Evolutionary conservation across 2,329 filamentous ascomycete species (phyloP), one percentile per base, ranked within the genome.

Genomic region (Scytalidium sp.): DNA sequence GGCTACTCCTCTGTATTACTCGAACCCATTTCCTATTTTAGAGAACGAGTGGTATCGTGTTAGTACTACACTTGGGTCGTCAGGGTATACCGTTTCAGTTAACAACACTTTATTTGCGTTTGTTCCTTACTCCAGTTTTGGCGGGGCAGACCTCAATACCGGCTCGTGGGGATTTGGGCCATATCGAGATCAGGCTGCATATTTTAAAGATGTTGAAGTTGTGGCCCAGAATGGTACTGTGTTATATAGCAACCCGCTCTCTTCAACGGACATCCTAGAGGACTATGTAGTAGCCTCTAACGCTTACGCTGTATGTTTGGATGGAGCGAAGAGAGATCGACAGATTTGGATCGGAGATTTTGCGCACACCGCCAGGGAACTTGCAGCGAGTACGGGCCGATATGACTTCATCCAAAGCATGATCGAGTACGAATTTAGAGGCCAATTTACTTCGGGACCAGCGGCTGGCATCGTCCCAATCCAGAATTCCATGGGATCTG

Each of bases 331-430:
- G 51, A 60, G 71, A 5, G 71, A 75, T 50, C 61, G 70, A 0
- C 58, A 71, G 1, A 61, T 72, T 4, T 74, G 71, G 70, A 61
- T 66, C 3, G 70, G 71, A 4, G 70, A 74, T 50, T 72, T 72
- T 47, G 67, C 67, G 39, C 70, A 74, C 53, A 73, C 72, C 0
- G 57, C 64, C 1, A 61, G 65, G 10, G 64, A 73, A 17, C 57
- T 73, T 10, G 61, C 58, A 0, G 59, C 61, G 1, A 68, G 64
- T 7, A 74, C 70, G 1, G 57, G 60, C 10, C 62, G 66, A 3
- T 61, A 52, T n/a, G 69, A 72, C 20, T 59, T 67, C 17, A 52
- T 68, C 2, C 45, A 62, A 1, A 69, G 69, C 2, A 69, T 63
- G 0, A 58, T 74, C 17, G 53, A 66, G 9, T 63, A 59, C 11